Conservation (phyloP, 108 stramenopile species). For the Pseudonitzschia multiseries region DNA sequence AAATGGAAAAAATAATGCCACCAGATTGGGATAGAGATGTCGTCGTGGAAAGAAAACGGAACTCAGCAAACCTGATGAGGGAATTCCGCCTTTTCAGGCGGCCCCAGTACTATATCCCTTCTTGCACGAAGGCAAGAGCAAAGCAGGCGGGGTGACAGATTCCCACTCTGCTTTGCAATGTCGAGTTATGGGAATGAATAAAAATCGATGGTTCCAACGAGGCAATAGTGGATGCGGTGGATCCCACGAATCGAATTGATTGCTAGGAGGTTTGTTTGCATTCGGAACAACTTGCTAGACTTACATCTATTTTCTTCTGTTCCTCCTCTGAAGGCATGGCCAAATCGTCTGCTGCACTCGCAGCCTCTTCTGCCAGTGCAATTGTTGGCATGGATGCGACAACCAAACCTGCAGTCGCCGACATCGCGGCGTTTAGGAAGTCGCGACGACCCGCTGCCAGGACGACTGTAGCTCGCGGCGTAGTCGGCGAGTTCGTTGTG, state of each 20-base stretch:
- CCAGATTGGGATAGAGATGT: conserved; percentile 84
- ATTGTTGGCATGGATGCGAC: conserved; percentile 1
- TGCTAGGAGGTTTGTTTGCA: too few relatives aligned
- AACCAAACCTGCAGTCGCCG: not conserved
- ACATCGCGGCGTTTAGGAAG: conserved; percentile 4
- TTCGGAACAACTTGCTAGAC: conserved; percentile 49
- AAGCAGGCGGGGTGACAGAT: conserved; percentile 17
- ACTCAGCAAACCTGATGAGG: conserved; percentile 67
- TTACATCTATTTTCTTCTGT: conserved; percentile 50
- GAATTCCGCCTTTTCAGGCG: conserved; percentile 40
- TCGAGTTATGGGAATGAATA: conserved; percentile 24
- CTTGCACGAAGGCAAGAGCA: conserved; percentile 16
- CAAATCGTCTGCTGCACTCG: conserved; percentile 56
- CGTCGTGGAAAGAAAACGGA: conserved; percentile 46
- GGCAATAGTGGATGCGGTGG: too few relatives aligned
- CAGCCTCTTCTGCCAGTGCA: conserved; percentile 8
- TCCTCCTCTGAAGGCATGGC: conserved; percentile 74
- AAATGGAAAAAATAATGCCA: conserved; percentile 36
- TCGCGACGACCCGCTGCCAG: not conserved
- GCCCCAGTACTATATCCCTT: conserved; percentile 26
- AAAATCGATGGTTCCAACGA: conserved; percentile 29
- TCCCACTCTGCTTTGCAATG: conserved; percentile 27
- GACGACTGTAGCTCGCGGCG: not conserved
- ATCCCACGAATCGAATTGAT: too few relatives aligned
- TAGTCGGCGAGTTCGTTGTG: not conserved